These are phyloP conservation scores for Cucumis melo DNA, from an alignment of 306 rosid genomes.

Conservation along the genomic window DNA sequence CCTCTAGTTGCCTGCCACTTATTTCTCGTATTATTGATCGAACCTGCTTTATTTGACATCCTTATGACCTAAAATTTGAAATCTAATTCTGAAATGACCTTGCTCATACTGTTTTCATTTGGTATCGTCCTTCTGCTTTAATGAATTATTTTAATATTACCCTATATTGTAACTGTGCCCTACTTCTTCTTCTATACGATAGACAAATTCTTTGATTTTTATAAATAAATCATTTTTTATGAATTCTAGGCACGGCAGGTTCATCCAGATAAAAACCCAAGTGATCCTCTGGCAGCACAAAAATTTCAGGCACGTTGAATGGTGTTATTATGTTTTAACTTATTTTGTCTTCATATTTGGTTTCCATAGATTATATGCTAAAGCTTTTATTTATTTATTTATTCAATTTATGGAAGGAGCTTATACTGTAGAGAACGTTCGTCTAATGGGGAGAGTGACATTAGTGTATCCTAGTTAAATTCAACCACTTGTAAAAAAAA, in stretches of 20 bases:
- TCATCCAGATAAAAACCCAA: constrained; percentile 98
- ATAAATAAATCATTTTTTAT: neutral
- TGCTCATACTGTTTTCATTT: neutral
- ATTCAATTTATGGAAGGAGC: neutral
- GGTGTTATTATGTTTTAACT: neutral
- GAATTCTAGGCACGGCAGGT: constrained; percentile 78
- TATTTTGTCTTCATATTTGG: neutral
- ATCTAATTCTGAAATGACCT: too few relatives aligned
- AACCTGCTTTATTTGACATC: neutral
- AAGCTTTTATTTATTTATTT: neutral
- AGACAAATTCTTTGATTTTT: neutral
- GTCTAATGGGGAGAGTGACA: neutral
- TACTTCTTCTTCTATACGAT: neutral
- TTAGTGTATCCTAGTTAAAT: neutral
- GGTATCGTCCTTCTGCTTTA: neutral
- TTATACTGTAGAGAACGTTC: neutral
- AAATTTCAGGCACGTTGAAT: constrained; percentile 58
- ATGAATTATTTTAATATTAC: neutral
- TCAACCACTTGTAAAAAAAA: neutral
- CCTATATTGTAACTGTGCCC: neutral
- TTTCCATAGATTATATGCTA: neutral
- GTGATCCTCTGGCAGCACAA: constrained; percentile 90
- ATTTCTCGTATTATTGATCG: neutral
- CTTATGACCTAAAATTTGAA: neutral
- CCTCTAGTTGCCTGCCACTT: neutral